Evolutionary conservation across 495 filamentous ascomycete genomes (phyloP).

Genomic region (Aspergillus olivimuriae): DNA sequence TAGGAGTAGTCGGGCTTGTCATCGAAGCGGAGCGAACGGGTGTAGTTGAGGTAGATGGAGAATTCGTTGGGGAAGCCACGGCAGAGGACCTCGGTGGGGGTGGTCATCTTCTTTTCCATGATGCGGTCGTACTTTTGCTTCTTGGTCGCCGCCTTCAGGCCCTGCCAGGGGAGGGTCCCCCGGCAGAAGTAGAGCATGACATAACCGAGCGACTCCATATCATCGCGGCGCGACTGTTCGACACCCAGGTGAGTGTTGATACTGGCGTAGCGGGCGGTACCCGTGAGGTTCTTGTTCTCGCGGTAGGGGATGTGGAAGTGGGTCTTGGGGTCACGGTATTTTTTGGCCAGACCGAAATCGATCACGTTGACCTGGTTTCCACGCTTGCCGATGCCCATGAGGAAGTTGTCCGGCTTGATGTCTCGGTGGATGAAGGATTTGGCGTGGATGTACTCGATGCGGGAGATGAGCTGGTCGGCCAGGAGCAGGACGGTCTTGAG

Average conservation of each 20-base stretch:
- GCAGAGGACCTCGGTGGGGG: conserved; percentile 97
- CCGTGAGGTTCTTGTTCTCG: conserved; percentile 99
- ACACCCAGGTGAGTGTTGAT: conserved; percentile 99
- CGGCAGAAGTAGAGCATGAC: conserved; percentile 99
- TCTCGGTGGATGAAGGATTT: conserved; percentile 99
- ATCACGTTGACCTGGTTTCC: conserved; percentile 99
- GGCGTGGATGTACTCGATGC: conserved; percentile 99
- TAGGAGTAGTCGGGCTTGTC: conserved; percentile 99
- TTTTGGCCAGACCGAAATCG: conserved; percentile 99
- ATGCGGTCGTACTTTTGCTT: conserved; percentile 99
- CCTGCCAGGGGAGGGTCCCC: conserved; percentile 98
- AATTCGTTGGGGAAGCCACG: conserved; percentile 99
- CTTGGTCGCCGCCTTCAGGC: conserved; percentile 98
- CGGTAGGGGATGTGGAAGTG: conserved; percentile 99
- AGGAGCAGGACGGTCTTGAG: conserved; percentile 98
- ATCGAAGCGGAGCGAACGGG: conserved; percentile 95
- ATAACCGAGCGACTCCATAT: conserved; percentile 99
- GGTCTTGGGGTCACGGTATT: conserved; percentile 99
- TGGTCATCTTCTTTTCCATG: conserved; percentile 99
- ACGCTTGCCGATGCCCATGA: conserved; percentile 99
- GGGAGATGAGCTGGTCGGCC: conserved; percentile 97
- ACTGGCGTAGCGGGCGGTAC: conserved; percentile 96
- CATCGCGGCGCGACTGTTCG: conserved; percentile 98
- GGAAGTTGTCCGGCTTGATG: conserved; percentile 99
- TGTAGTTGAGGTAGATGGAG: conserved; percentile 99